Percentiles rank a stretch among this genome's conserved stretches.
Evolutionary conservation across 306 rosid species (phyloP).

Genomic region (Ormosia emarginata): DNA sequence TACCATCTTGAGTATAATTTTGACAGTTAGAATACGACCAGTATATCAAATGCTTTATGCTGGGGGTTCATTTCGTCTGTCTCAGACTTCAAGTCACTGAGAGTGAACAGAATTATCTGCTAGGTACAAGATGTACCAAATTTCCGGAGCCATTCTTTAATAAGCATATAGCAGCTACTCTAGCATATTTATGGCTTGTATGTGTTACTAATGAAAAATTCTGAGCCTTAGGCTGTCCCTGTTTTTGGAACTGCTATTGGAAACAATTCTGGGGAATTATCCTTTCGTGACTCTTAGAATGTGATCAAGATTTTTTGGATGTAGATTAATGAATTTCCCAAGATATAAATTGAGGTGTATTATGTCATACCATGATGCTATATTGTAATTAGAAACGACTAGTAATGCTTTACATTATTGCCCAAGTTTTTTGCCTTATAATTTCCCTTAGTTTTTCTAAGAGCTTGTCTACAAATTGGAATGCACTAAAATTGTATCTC

Average conservation of each 20-base stretch:
- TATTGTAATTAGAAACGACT: not conserved
- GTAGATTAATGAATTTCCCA: not conserved
- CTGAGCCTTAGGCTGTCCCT: not conserved
- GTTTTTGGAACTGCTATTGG: not conserved
- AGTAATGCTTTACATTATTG: not conserved
- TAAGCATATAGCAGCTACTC: not conserved
- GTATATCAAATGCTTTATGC: constrained; percentile 76
- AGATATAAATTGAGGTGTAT: not conserved
- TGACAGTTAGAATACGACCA: constrained; percentile 64
- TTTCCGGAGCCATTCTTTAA: not conserved
- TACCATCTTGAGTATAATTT: constrained; percentile 56
- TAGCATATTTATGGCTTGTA: constrained; percentile 2
- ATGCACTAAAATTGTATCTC: not conserved
- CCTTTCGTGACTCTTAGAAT: not conserved
- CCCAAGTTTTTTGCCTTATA: not conserved
- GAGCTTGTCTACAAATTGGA: not conserved
- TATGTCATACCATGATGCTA: not conserved
- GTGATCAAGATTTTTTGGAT: not conserved
- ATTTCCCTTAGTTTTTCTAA: not conserved
- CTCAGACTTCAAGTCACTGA: constrained; percentile 26
- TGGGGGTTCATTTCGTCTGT: constrained; percentile 54
- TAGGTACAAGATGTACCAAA: constrained; percentile 11
- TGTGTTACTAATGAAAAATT: constrained; percentile 10
- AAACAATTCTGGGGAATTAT: not conserved
- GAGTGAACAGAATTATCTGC: not conserved